Percentiles rank a stretch among this genome's conserved stretches.
phyloP scores from a whole-genome alignment of 2,329 filamentous ascomycete species.

The Curvularia hawaiiensis region DNA sequence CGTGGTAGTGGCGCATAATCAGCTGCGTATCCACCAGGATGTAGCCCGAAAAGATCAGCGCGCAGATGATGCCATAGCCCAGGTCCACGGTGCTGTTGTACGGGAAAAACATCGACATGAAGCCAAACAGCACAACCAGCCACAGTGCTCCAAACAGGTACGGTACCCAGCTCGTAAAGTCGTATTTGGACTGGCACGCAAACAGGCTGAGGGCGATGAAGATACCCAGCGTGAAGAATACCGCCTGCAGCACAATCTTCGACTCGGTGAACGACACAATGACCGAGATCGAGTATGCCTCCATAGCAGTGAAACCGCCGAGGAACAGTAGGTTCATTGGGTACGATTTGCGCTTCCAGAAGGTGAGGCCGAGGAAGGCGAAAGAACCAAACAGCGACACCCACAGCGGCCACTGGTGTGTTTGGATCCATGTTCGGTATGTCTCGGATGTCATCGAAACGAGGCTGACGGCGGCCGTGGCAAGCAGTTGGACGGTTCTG shows the following conservation, averaged over 20 bases:
- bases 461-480: constrained; percentile 78
- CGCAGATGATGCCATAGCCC: constrained; percentile 79
- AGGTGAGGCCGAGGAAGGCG: constrained; percentile 46
- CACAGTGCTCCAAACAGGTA: constrained; percentile 91
- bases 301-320: constrained; percentile 83
- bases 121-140: constrained; percentile 89
- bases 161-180: constrained; percentile 97
- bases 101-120: constrained; percentile 90
- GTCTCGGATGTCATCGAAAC: constrained; percentile 81
- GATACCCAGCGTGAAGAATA: constrained; percentile 77
- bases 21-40: constrained; percentile 97
- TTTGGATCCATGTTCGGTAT: constrained; percentile 88
- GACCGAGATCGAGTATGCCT: constrained; percentile 92
- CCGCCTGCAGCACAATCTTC: constrained; percentile 84
- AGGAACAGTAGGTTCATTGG: constrained; percentile 95
- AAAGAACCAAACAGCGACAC: constrained; percentile 65
- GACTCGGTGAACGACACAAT: constrained; percentile 90
- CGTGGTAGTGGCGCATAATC: constrained; percentile 92
- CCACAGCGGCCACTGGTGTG: constrained; percentile 83
- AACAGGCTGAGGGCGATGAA: constrained; percentile 74
- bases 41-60: constrained; percentile 91
- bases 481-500: constrained; percentile 85
- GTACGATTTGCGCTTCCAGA: constrained; percentile 66
- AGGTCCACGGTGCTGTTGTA: constrained; percentile 82
- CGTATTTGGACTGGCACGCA: constrained; percentile 96